Evolutionary conservation across 139 green algal genomes (phyloP).

Genomic region (Raphidocelis subcapitata): DNA sequence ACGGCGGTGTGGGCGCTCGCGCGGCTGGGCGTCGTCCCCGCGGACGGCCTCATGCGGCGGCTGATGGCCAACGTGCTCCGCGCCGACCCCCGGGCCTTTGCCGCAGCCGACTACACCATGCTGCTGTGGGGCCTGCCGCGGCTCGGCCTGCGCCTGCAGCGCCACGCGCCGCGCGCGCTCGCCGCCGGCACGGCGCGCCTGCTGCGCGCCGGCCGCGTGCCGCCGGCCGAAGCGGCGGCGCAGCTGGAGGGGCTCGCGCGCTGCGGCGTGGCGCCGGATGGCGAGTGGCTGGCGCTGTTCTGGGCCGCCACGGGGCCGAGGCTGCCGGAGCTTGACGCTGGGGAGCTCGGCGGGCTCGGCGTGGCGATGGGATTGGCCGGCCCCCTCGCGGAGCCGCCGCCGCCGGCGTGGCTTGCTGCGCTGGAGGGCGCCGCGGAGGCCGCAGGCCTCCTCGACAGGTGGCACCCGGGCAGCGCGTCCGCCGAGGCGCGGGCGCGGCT

Average conservation of each 20-base stretch:
- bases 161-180: slow-evolving; percentile 5
- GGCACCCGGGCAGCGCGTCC: too few species aligned
- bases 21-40: not conserved
- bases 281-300: slow-evolving; percentile 2
- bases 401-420: not conserved
- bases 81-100: not conserved
- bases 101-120: slow-evolving; percentile 7
- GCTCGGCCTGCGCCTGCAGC: not conserved
- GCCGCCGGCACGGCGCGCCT: slow-evolving; percentile 1
- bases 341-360: slow-evolving; percentile 1
- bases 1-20: slow-evolving; percentile 14
- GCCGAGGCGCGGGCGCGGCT: too few species aligned
- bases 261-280: not conserved
- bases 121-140: not conserved
- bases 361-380: slow-evolving; percentile 1
- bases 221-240: not conserved
- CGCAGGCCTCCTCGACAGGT: not conserved
- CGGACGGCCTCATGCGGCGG: not conserved
- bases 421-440: not conserved
- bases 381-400: not conserved
- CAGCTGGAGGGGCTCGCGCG: slow-evolving; percentile 7
- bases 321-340: not conserved
- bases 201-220: not conserved
- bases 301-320: not conserved
- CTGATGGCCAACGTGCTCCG: slow-evolving; percentile 17